A percentile compares a stretch with the other conserved stretches of the same genome.
Evolutionary conservation across 2,329 filamentous ascomycete genomes (phyloP).

Genomic region (Purpureocillium takamizusanense): DNA sequence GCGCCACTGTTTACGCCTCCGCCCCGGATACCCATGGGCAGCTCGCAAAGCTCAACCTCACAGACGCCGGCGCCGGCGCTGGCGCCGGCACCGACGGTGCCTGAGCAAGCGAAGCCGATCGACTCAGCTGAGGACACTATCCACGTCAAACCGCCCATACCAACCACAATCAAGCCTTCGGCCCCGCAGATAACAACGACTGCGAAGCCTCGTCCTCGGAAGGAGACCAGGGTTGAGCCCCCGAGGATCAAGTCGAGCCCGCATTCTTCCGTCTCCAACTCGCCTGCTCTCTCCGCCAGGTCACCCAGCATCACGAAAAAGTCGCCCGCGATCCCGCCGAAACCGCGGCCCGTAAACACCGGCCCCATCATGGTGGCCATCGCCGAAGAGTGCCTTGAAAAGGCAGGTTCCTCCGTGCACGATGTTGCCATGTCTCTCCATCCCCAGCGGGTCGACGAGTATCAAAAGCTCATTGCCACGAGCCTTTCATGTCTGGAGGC

Average conservation of each 20-base stretch:
- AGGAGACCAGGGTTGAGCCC: constrained; percentile 7
- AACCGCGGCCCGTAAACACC: constrained; percentile 36
- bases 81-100: constrained; percentile 5
- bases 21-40: constrained; percentile 14
- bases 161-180: constrained; percentile 5
- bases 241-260: constrained; percentile 24
- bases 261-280: constrained; percentile 29
- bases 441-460: constrained; percentile 45
- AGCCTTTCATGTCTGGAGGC: constrained; percentile 65
- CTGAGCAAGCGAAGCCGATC: neutral
- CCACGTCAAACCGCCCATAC: constrained; percentile 2
- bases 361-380: constrained; percentile 57
- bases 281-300: constrained; percentile 28
- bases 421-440: constrained; percentile 30
- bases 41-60: constrained; percentile 9
- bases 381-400: constrained; percentile 66
- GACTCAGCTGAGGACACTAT: constrained; percentile 6
- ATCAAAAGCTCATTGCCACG: constrained; percentile 63
- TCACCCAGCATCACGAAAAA: constrained; percentile 31
- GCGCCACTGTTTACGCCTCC: constrained; percentile 16
- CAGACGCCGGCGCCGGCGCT: constrained; percentile 6
- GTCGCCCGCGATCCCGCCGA: constrained; percentile 31
- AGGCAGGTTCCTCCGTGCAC: constrained; percentile 49
- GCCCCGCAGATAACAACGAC: constrained; percentile 7
- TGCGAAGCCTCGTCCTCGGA: constrained; percentile 5